phyloP scores from a whole-genome alignment of 2,329 filamentous ascomycete species.

The Pseudocercospora pini-densiflorae region DNA sequence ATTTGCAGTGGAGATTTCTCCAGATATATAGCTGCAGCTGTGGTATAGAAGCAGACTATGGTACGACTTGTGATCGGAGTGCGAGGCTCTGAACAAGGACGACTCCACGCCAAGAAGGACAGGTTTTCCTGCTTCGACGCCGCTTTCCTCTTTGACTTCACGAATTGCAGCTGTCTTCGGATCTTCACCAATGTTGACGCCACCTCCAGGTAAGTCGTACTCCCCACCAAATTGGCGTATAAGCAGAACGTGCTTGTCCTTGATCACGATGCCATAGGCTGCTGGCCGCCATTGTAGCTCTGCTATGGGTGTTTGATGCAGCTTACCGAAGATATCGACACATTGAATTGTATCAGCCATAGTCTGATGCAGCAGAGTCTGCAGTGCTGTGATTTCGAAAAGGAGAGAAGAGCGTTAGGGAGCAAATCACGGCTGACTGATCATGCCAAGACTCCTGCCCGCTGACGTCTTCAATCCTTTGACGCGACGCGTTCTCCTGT shows the following conservation, averaged over 20 bases:
- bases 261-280: constrained; percentile 17
- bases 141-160: constrained; percentile 18
- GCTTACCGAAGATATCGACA: constrained; percentile 9
- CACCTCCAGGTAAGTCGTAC: constrained; percentile 19
- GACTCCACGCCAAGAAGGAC: constrained; percentile 10
- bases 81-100: constrained; percentile 14
- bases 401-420: no score
- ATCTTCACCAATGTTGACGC: constrained; percentile 16
- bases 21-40: constrained; percentile 11
- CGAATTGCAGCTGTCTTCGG: constrained; percentile 12
- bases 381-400: not conserved
- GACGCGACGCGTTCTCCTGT: no score
- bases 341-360: constrained; percentile 3
- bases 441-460: not conserved
- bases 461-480: no score
- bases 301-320: not conserved
- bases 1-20: not conserved
- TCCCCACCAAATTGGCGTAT: constrained; percentile 6
- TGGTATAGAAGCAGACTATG: constrained; percentile 19
- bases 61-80: constrained; percentile 5
- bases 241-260: constrained; percentile 4
- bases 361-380: not conserved
- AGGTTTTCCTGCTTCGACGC: constrained; percentile 6
- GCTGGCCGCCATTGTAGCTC: constrained; percentile 19
- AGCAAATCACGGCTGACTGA: not conserved